Percentiles rank a stretch among this genome's conserved stretches.
phyloP scores from a whole-genome alignment of 2,329 filamentous ascomycete genomes.

The Aspergillus calidoustus region DNA sequence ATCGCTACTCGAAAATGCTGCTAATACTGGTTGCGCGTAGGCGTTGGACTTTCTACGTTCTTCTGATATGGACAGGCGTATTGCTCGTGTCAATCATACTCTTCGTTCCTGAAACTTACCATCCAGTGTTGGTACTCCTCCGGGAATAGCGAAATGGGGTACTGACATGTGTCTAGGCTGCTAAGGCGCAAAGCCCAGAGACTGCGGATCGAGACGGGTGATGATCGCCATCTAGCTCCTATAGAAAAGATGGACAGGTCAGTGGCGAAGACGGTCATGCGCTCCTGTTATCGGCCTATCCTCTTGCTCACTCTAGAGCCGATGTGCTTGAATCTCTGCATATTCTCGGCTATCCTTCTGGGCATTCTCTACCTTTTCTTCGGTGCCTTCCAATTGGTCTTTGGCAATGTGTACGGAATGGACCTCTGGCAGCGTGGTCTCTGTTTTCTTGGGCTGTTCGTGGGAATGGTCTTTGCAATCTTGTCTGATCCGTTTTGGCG shows the following conservation, averaged over 20 bases:
- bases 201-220: slow-evolving; percentile 75
- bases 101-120: slow-evolving; percentile 87
- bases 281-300: slow-evolving; percentile 68
- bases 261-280: slow-evolving; percentile 63
- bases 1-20: not conserved
- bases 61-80: slow-evolving; percentile 78
- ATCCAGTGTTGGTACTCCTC: slow-evolving; percentile 50
- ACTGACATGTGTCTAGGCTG: slow-evolving; percentile 49
- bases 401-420: slow-evolving; percentile 74
- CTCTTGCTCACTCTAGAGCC: slow-evolving; percentile 80
- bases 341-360: slow-evolving; percentile 82
- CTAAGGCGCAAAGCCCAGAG: slow-evolving; percentile 72
- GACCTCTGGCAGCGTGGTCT: slow-evolving; percentile 79
- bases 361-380: slow-evolving; percentile 92
- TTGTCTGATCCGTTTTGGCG: slow-evolving; percentile 54
- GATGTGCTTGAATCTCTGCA: slow-evolving; percentile 81
- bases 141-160: slow-evolving; percentile 26
- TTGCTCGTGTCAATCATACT: slow-evolving; percentile 68
- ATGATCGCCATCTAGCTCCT: slow-evolving; percentile 74
- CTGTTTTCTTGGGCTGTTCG: slow-evolving; percentile 66
- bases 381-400: slow-evolving; percentile 83
- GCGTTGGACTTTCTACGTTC: slow-evolving; percentile 83
- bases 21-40: slow-evolving; percentile 25
- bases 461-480: slow-evolving; percentile 53
- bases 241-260: slow-evolving; percentile 75